Percentiles rank a stretch among this genome's conserved stretches.
Conservation (phyloP, 768 basidiomycete genomes). For the Lanmaoa pseudosensibilis region DNA sequence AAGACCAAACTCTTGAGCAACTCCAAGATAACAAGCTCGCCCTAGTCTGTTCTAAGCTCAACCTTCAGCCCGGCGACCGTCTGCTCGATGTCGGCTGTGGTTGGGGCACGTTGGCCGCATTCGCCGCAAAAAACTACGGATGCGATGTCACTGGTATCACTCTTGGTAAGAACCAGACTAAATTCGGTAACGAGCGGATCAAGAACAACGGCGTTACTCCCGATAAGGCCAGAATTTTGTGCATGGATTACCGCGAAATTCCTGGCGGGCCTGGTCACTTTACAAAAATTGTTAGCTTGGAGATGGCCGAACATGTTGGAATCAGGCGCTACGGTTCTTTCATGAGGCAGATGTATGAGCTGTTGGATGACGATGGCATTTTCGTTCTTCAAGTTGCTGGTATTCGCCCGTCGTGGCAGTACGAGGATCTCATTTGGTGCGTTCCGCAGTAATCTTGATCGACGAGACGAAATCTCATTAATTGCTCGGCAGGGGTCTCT, state of each 20-base stretch:
- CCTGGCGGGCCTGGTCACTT: constrained; percentile 73
- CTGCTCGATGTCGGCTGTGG: constrained; percentile 89
- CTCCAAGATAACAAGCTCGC: constrained; percentile 98
- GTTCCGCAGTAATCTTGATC: constrained; percentile 8
- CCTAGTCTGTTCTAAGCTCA: constrained; percentile 91
- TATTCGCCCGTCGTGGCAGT: constrained; percentile 94
- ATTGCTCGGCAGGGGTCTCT: constrained; percentile 66
- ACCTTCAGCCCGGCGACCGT: constrained; percentile 82
- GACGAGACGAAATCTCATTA: not conserved
- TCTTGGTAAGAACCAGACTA: constrained; percentile 85
- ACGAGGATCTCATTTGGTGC: constrained; percentile 94
- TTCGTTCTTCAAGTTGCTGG: constrained; percentile 99
- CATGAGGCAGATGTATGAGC: constrained; percentile 87
- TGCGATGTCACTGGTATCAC: constrained; percentile 97
- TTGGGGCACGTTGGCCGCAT: constrained; percentile 94
- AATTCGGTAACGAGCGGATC: constrained; percentile 90
- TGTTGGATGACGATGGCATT: constrained; percentile 91
- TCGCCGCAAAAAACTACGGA: constrained; percentile 96
- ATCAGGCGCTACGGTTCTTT: constrained; percentile 88
- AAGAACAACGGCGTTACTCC: constrained; percentile 69
- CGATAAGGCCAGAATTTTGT: constrained; percentile 83
- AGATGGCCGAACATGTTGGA: constrained; percentile 99
- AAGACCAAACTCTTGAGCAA: constrained; percentile 82
- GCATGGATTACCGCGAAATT: constrained; percentile 91
- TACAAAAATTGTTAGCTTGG: constrained; percentile 92